Conservation (phyloP, 257 asterid species). For the Primulina eburnea region DNA sequence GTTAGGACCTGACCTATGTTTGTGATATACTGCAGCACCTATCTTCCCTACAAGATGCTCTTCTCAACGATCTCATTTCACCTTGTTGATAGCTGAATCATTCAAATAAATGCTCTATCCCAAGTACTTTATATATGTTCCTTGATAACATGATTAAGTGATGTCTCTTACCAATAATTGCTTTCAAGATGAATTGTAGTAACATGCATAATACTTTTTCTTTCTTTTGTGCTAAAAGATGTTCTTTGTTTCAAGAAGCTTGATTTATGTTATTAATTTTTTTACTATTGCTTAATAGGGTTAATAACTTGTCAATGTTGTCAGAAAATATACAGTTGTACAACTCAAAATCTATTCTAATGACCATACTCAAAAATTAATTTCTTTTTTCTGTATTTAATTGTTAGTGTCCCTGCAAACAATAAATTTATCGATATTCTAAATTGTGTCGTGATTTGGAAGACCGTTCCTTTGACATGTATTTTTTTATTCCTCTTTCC, state of each 20-base stretch:
- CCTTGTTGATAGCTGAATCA: not conserved
- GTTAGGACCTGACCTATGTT: constrained; percentile 1
- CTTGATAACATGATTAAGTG: constrained; percentile 2
- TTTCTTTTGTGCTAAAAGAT: not conserved
- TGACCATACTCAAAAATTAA: not conserved
- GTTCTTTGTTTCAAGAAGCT: constrained; percentile 2
- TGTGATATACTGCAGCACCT: not conserved
- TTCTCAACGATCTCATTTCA: not conserved
- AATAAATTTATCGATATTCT: not conserved
- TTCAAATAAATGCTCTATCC: not conserved
- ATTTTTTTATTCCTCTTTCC: constrained; percentile 11
- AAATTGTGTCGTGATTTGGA: not conserved
- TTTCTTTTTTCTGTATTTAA: constrained; percentile 6
- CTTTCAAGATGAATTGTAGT: not conserved
- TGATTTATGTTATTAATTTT: not conserved
- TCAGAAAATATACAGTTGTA: constrained; percentile 6
- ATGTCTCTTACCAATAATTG: not conserved
- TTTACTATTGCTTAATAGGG: constrained; percentile 8
- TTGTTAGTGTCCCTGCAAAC: not conserved
- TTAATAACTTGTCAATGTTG: constrained; percentile 3
- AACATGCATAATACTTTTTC: not conserved
- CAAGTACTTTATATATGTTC: not conserved
- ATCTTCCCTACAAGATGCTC: not conserved
- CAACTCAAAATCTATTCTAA: not conserved
- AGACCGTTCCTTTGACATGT: not conserved